These are phyloP conservation scores for Scheffersomyces illinoinensis DNA, from an alignment of 1,139 yeast species.

Conservation along the genomic window DNA sequence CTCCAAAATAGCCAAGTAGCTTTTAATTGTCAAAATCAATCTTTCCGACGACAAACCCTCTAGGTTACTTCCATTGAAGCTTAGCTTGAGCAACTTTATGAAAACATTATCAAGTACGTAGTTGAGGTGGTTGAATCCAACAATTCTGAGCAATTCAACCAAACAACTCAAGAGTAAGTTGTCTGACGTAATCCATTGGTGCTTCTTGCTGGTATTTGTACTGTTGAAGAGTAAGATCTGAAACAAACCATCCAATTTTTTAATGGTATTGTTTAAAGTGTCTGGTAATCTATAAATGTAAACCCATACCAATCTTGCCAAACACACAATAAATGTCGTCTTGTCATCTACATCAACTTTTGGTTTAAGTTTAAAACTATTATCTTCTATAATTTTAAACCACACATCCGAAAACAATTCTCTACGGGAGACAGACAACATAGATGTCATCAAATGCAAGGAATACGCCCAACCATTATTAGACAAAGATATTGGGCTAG, in stretches of 20 bases:
- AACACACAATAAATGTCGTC: slow-evolving; percentile 60
- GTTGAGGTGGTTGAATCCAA: slow-evolving; percentile 79
- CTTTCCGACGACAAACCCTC: slow-evolving; percentile 73
- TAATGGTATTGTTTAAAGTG: slow-evolving; percentile 81
- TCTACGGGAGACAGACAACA: slow-evolving; percentile 78
- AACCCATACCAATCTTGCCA: slow-evolving; percentile 84
- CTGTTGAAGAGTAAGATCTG: slow-evolving; percentile 54
- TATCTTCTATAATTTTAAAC: slow-evolving; percentile 65
- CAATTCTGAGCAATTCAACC: slow-evolving; percentile 69
- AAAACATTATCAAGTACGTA: slow-evolving; percentile 78
- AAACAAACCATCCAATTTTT: slow-evolving; percentile 52
- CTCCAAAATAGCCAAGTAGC: slow-evolving; percentile 68
- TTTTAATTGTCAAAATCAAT: slow-evolving; percentile 64
- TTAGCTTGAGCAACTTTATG: slow-evolving; percentile 56
- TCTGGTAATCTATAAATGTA: slow-evolving; percentile 85
- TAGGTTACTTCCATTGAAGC: slow-evolving; percentile 55
- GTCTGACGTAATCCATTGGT: slow-evolving; percentile 72
- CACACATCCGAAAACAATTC: slow-evolving; percentile 76
- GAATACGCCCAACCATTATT: slow-evolving; percentile 71
- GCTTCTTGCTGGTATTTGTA: slow-evolving; percentile 51
- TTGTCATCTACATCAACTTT: slow-evolving; percentile 58
- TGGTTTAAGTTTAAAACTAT: slow-evolving; percentile 37
- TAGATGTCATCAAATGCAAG: slow-evolving; percentile 68
- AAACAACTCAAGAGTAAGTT: slow-evolving; percentile 61
- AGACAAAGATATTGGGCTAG: slow-evolving; percentile 1